phyloP scores from a whole-genome alignment of 2,329 filamentous ascomycete species.

The Aspergillus caelatus region DNA sequence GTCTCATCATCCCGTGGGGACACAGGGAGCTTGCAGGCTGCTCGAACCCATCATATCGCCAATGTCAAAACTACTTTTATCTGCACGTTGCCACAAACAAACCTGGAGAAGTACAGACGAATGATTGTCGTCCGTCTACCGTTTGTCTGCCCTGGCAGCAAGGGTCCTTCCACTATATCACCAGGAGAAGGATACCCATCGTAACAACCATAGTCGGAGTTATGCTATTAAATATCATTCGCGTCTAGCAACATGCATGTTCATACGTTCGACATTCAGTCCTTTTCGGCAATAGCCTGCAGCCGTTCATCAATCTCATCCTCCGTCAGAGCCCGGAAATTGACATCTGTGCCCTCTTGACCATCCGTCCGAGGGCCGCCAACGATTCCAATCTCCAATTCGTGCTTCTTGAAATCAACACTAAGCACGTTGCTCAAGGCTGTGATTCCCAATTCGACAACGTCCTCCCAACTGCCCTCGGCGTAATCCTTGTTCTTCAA shows the following conservation, averaged over 20 bases:
- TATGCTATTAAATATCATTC: conserved; percentile 26
- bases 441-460: conserved; percentile 94
- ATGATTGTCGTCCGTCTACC: background rate
- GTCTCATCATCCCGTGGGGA: background rate
- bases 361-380: conserved; percentile 83
- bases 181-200: background rate
- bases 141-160: background rate
- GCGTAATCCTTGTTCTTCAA: conserved; percentile 98
- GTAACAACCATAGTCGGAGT: conserved; percentile 2
- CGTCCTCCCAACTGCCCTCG: conserved; percentile 92
- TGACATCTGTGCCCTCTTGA: conserved; percentile 75
- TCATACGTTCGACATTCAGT: conserved; percentile 59
- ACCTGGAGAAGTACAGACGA: background rate
- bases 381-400: conserved; percentile 97
- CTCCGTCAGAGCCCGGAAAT: conserved; percentile 88
- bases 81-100: conserved; percentile 1
- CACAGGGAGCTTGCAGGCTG: background rate
- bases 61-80: background rate
- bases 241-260: conserved; percentile 24
- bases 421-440: conserved; percentile 94
- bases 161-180: background rate
- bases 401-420: conserved; percentile 99
- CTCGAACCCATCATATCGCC: background rate
- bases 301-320: conserved; percentile 98
- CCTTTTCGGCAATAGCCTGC: conserved; percentile 98